Evolutionary conservation across 2,329 filamentous ascomycete genomes (phyloP).

Genomic region (Colletotrichum lentis): DNA sequence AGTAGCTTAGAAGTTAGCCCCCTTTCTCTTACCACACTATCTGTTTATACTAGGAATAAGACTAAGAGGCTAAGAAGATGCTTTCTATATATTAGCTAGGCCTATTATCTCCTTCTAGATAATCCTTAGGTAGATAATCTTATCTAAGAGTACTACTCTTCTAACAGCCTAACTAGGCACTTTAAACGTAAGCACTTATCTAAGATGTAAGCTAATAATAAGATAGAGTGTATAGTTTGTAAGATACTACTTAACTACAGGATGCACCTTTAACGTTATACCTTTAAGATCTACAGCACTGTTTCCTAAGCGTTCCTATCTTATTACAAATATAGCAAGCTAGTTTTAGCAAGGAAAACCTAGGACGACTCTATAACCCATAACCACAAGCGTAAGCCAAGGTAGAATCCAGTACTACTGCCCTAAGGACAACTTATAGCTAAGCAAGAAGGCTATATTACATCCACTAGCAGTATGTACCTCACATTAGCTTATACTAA

Average conservation of each 20-base stretch:
- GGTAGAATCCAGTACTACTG: background rate
- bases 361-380: background rate
- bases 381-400: background rate
- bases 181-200: conserved; percentile 35
- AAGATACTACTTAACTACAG: conserved; percentile 19
- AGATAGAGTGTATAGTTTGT: conserved; percentile 23
- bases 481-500: too few relatives aligned
- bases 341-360: background rate
- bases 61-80: too few relatives aligned
- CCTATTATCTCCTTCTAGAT: conserved; percentile 13
- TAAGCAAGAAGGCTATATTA: background rate
- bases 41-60: conserved; percentile 16
- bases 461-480: background rate
- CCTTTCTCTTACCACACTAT: conserved; percentile 24
- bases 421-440: background rate
- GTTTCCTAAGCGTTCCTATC: background rate
- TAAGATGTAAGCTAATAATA: conserved; percentile 11
- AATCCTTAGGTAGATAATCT: conserved; percentile 17
- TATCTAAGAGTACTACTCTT: conserved; percentile 31
- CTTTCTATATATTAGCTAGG: conserved; percentile 35
- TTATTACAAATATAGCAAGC: background rate
- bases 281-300: conserved; percentile 3
- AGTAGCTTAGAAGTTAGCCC: background rate
- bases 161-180: conserved; percentile 33
- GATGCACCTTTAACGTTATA: conserved; percentile 15